Percentiles rank a stretch among this genome's conserved stretches.
These are phyloP conservation scores for Cenchrus purpureus DNA, from an alignment of 176 grass and related monocot genomes.

Conservation along the genomic window DNA sequence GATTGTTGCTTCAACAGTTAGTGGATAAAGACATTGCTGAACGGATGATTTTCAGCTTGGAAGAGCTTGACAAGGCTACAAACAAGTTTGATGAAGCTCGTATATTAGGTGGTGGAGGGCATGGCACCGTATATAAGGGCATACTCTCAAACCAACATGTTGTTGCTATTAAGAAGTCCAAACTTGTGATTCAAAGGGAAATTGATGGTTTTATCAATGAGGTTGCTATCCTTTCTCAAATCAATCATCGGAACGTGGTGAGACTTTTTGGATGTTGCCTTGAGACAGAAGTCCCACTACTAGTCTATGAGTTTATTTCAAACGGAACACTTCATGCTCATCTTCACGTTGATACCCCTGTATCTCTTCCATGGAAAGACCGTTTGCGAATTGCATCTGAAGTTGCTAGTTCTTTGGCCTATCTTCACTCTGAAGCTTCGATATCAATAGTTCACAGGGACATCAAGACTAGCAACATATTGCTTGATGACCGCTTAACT, in stretches of 20 bases:
- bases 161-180: slow-evolving; percentile 60
- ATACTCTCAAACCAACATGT: slow-evolving; percentile 53
- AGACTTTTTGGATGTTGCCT: slow-evolving; percentile 65
- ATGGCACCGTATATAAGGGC: slow-evolving; percentile 53
- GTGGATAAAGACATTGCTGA: slow-evolving; percentile 55
- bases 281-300: slow-evolving; percentile 56
- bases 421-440: slow-evolving; percentile 50
- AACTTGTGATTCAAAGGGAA: slow-evolving; percentile 43
- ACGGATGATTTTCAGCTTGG: slow-evolving; percentile 50
- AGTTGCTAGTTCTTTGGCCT: slow-evolving; percentile 46
- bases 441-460: slow-evolving; percentile 53
- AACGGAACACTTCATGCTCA: slow-evolving; percentile 53
- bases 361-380: slow-evolving; percentile 38
- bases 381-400: slow-evolving; percentile 46
- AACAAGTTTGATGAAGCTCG: slow-evolving; percentile 50
- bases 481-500: slow-evolving; percentile 51
- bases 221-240: slow-evolving; percentile 57
- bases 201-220: slow-evolving; percentile 67
- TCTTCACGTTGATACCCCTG: not conserved
- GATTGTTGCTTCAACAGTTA: slow-evolving; percentile 52
- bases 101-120: slow-evolving; percentile 51
- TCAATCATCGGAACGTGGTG: slow-evolving; percentile 59
- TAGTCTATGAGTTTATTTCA: slow-evolving; percentile 60
- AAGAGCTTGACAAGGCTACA: slow-evolving; percentile 54
- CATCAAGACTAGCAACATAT: slow-evolving; percentile 54